phyloP scores from a whole-genome alignment of 2,329 filamentous ascomycete genomes.

The Xylaria sp. region DNA sequence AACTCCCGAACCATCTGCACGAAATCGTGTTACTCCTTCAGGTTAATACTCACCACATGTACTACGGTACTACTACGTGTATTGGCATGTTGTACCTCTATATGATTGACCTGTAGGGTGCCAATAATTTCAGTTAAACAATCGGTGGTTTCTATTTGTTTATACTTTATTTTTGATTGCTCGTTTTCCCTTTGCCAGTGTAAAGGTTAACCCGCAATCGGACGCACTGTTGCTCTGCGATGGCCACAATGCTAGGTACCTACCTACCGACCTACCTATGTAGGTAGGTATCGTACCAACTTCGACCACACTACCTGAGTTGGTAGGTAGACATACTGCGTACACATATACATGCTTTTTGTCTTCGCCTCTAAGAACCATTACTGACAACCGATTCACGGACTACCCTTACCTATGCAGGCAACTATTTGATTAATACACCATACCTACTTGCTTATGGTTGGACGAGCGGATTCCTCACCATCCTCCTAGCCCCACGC shows the following conservation, averaged over 20 bases:
- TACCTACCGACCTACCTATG: background rate
- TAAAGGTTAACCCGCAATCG: slow-evolving; percentile 26
- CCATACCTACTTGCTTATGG: slow-evolving; percentile 31
- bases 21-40: slow-evolving; percentile 38
- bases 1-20: slow-evolving; percentile 40
- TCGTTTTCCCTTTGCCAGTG: background rate
- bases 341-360: too few relatives aligned
- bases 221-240: slow-evolving; percentile 32
- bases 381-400: slow-evolving; percentile 27
- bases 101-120: slow-evolving; percentile 7
- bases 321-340: too few relatives aligned
- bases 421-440: background rate
- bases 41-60: slow-evolving; percentile 40
- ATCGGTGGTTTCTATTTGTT: background rate
- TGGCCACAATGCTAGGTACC: slow-evolving; percentile 6
- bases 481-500: slow-evolving; percentile 35
- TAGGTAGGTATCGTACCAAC: background rate
- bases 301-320: too few relatives aligned
- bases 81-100: background rate
- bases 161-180: background rate
- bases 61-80: slow-evolving; percentile 4
- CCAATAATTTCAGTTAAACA: background rate
- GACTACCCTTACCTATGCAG: slow-evolving; percentile 22
- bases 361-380: background rate
- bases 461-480: slow-evolving; percentile 38